Evolutionary conservation across 1,139 yeast genomes (phyloP), one percentile per base, ranked within the genome.

Genomic region (Pichia sp.): DNA sequence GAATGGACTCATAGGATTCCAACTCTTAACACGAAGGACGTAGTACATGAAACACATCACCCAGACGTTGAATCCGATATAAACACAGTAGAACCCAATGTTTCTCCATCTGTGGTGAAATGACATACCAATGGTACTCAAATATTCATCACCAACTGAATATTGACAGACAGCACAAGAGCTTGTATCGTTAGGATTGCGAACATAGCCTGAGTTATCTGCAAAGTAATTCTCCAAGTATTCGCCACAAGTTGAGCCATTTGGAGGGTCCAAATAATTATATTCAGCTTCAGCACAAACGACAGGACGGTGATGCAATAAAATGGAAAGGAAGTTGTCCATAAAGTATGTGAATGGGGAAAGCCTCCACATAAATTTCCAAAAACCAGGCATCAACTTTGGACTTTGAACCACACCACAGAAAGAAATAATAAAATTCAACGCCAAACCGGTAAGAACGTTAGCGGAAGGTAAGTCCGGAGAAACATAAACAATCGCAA

Each of bases 311-410:
- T 77, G 75, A 56, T 84, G 85, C 26, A 84, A 68, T 51, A 83
- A 70, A 7, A 71, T 57, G 15, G 79, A 67, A 32, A 83, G 71
- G 63, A 84, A 68, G 46, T 82, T 83, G 51, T 80, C 81, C 56
- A 84, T 75, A 61, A 81, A 74, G 62, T 85, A 86, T 0, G 89
- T 82, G 67, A 80, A 78, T 23, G 92, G 92, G 5, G 87, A 80
- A 2, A 78, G 76, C 62, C 84, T 78, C 73, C 83, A 80, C 87
- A 85, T 82, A 72, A 86, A 88, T 34, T 53, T 57, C 84, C 85
- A 85, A 70, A 86, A 85, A 1, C 85, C 84, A 10, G 86, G 86
- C 81, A 83, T 76, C 49, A 78, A 70, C 0, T 62, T 50, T 10
- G 70, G 72, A 5, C 84, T 84, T 64, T 82, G 87, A 51, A 81